phyloP scores from a whole-genome alignment of 129 eudicot species.

The Kitagawia praeruptora region DNA sequence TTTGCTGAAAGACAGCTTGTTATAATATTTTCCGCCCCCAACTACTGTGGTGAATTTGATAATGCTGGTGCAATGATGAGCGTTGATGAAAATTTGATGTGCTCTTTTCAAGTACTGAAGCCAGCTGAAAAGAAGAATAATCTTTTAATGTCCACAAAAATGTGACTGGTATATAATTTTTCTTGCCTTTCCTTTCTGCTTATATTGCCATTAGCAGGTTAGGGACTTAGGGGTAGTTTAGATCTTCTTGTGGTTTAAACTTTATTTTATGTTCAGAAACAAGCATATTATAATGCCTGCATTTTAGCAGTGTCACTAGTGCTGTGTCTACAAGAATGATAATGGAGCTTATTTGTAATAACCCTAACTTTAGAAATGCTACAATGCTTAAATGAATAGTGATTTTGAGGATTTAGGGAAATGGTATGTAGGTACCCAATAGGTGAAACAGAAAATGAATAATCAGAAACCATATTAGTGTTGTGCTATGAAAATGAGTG shows the following conservation, averaged over 20 bases:
- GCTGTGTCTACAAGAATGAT: too few species aligned
- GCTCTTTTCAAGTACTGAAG: conserved; percentile 86
- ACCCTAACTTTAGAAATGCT: too few species aligned
- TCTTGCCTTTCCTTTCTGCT: not conserved
- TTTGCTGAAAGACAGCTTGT: conserved; percentile 89
- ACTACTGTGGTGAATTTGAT: conserved; percentile 88
- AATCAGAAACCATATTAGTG: too few species aligned
- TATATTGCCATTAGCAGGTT: not conserved
- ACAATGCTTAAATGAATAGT: too few species aligned
- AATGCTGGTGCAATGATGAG: conserved; percentile 94
- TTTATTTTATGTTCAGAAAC: too few species aligned
- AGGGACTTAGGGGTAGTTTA: not conserved
- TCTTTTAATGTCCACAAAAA: conserved; percentile 59
- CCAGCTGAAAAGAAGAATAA: conserved; percentile 79
- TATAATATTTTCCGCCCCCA: conserved; percentile 74
- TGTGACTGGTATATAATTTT: conserved; percentile 27
- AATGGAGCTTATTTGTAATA: too few species aligned
- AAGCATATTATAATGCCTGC: too few species aligned
- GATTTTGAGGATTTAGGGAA: too few species aligned
- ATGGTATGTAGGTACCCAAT: too few species aligned
- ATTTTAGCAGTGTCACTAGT: too few species aligned
- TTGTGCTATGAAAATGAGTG: too few species aligned
- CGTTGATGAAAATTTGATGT: conserved; percentile 68
- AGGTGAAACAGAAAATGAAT: too few species aligned
- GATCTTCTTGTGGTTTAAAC: not conserved